Evolutionary conservation across 176 grass and related monocot genomes (phyloP).

Genomic region (Ensete glaucum): DNA sequence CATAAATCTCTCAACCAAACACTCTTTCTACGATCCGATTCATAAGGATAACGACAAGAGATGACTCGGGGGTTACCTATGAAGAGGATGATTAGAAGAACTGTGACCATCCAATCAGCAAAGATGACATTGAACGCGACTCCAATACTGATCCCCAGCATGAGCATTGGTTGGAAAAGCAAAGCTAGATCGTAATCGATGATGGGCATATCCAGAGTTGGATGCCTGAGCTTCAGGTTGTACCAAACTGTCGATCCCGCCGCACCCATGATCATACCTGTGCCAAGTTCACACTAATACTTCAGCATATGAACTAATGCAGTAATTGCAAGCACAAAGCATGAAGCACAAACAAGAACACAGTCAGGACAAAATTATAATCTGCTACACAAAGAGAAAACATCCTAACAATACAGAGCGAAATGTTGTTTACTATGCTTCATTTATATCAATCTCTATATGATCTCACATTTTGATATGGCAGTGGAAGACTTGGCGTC

Average conservation of each 20-base stretch:
- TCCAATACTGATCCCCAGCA: slow-evolving; percentile 16
- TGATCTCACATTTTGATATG: slow-evolving; percentile 26
- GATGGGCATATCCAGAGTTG: slow-evolving; percentile 19
- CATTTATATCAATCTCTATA: not conserved
- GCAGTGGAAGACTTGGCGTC: slow-evolving; percentile 26
- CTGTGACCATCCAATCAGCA: slow-evolving; percentile 22
- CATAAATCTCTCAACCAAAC: not conserved
- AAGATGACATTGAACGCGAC: slow-evolving; percentile 18
- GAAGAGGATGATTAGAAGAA: slow-evolving; percentile 22
- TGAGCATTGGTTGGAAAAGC: slow-evolving; percentile 23
- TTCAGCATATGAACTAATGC: not conserved
- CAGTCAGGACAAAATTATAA: not conserved
- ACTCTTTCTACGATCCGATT: not conserved
- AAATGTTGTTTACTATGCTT: too few species aligned
- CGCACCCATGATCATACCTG: slow-evolving; percentile 22
- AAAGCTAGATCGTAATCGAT: slow-evolving; percentile 19
- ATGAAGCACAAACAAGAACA: not conserved
- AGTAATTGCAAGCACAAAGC: too few species aligned
- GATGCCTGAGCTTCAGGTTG: slow-evolving; percentile 19
- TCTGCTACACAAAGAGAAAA: not conserved
- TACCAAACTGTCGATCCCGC: slow-evolving; percentile 17
- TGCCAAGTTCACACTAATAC: not conserved
- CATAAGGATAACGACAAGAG: not conserved
- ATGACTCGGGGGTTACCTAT: slow-evolving; percentile 1
- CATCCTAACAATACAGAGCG: not conserved